These are phyloP conservation scores for Erodium trifolium DNA, from an alignment of 441 rosid species.

Conservation along the genomic window DNA sequence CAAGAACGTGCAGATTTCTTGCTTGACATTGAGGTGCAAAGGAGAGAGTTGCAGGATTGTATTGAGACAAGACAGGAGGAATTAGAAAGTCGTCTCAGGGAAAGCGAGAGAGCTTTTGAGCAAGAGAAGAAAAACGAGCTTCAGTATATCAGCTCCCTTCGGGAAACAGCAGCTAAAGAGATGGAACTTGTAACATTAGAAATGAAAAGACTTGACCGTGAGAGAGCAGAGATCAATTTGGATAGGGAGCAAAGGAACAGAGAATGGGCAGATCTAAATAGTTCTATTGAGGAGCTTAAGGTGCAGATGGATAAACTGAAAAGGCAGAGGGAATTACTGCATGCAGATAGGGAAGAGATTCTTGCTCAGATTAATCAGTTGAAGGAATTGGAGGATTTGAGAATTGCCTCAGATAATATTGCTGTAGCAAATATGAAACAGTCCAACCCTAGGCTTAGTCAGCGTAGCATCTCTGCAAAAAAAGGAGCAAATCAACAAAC, in stretches of 20 bases:
- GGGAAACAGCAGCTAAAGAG: slow-evolving; percentile 59
- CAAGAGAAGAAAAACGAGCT: slow-evolving; percentile 65
- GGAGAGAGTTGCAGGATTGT: slow-evolving; percentile 68
- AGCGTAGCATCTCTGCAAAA: slow-evolving; percentile 42
- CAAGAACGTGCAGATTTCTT: slow-evolving; percentile 72
- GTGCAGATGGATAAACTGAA: slow-evolving; percentile 68
- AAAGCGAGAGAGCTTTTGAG: slow-evolving; percentile 70
- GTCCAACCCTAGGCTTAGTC: slow-evolving; percentile 52
- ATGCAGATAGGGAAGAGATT: slow-evolving; percentile 67
- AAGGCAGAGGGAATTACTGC: slow-evolving; percentile 69
- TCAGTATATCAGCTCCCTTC: slow-evolving; percentile 46
- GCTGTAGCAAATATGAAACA: slow-evolving; percentile 59
- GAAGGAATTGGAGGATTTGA: slow-evolving; percentile 69
- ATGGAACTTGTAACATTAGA: slow-evolving; percentile 57
- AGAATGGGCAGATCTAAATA: slow-evolving; percentile 70
- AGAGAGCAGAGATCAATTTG: slow-evolving; percentile 60
- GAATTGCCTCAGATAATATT: slow-evolving; percentile 58
- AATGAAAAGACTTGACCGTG: slow-evolving; percentile 66
- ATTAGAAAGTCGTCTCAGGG: slow-evolving; percentile 48
- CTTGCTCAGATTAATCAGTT: slow-evolving; percentile 54
- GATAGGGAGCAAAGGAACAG: slow-evolving; percentile 73
- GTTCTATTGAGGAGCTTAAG: slow-evolving; percentile 70
- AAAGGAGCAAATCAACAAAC: slow-evolving; percentile 31
- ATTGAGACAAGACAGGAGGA: slow-evolving; percentile 71
- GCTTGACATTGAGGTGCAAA: slow-evolving; percentile 73